Evolutionary conservation across 306 rosid genomes (phyloP).

Genomic region (Delonix regia): DNA sequence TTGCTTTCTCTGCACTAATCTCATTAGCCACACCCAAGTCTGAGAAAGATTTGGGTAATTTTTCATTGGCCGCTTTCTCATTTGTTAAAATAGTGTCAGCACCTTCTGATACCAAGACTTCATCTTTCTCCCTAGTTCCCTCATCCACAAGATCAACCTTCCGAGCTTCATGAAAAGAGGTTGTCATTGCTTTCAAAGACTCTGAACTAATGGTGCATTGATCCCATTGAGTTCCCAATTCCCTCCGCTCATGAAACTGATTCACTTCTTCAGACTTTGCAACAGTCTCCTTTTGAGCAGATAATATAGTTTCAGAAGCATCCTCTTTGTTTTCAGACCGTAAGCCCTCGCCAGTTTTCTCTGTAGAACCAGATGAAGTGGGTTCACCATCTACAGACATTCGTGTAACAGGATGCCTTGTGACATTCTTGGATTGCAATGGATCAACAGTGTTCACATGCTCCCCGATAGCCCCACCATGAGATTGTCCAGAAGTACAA

Average conservation of each 20-base stretch:
- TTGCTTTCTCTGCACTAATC: slow-evolving; percentile 29
- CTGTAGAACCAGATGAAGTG: slow-evolving; percentile 33
- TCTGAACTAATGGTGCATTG: slow-evolving; percentile 28
- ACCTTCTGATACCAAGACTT: slow-evolving; percentile 45
- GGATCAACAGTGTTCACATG: slow-evolving; percentile 34
- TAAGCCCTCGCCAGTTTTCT: slow-evolving; percentile 35
- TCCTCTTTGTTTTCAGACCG: slow-evolving; percentile 33
- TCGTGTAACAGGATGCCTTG: slow-evolving; percentile 12
- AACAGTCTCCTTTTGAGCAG: slow-evolving; percentile 43
- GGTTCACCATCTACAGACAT: slow-evolving; percentile 42
- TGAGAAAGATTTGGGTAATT: slow-evolving; percentile 51
- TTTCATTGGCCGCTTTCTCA: slow-evolving; percentile 52
- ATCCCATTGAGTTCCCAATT: slow-evolving; percentile 11
- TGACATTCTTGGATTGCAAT: slow-evolving; percentile 29
- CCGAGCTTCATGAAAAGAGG: slow-evolving; percentile 46
- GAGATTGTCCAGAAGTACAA: slow-evolving; percentile 27
- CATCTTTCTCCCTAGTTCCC: slow-evolving; percentile 34
- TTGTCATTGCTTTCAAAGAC: slow-evolving; percentile 32
- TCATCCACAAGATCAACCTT: slow-evolving; percentile 44
- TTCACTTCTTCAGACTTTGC: slow-evolving; percentile 45
- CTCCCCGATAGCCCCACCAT: slow-evolving; percentile 38
- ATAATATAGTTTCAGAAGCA: slow-evolving; percentile 25
- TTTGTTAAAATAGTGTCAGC: slow-evolving; percentile 37
- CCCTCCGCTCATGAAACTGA: slow-evolving; percentile 48
- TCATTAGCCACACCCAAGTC: slow-evolving; percentile 30